Evolutionary conservation across 176 grass and related monocot genomes (phyloP).

Genomic region (Carex parvula): DNA sequence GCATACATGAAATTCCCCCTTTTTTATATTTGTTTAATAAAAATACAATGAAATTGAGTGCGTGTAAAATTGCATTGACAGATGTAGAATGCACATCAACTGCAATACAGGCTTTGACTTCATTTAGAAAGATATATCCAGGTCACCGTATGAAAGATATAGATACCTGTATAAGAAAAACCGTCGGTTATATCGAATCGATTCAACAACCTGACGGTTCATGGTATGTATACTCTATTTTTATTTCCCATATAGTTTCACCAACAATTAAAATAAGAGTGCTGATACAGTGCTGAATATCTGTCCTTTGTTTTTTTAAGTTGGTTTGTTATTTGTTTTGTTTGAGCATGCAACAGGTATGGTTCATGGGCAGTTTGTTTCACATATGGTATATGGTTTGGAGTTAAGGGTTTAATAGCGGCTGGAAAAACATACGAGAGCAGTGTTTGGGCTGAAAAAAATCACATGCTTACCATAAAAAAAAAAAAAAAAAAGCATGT

Average conservation of each 20-base stretch:
- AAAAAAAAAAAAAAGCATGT: constrained; percentile 56
- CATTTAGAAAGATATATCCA: constrained; percentile 84
- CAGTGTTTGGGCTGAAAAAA: constrained; percentile 13
- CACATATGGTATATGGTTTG: constrained; percentile 90
- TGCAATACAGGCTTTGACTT: constrained; percentile 72
- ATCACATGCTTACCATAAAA: constrained; percentile 7
- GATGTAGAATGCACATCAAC: constrained; percentile 98
- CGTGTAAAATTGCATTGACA: constrained; percentile 27
- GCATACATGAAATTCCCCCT: too few species aligned
- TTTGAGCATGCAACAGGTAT: constrained; percentile 52
- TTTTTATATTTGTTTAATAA: neutral
- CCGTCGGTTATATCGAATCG: constrained; percentile 51
- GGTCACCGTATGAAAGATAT: constrained; percentile 64
- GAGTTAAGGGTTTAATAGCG: constrained; percentile 67
- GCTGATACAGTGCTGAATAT: too few species aligned
- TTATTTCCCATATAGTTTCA: neutral
- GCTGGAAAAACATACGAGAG: constrained; percentile 70
- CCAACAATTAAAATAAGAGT: too few species aligned
- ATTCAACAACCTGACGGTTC: constrained; percentile 76
- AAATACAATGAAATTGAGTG: constrained; percentile 28
- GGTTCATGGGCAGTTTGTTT: constrained; percentile 97
- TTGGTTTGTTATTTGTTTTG: neutral
- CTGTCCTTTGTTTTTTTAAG: neutral
- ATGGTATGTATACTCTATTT: constrained; percentile 53
- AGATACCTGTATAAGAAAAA: constrained; percentile 72